Evolutionary conservation across 495 filamentous ascomycete species (phyloP).

Genomic region (Penicillium paxilli): DNA sequence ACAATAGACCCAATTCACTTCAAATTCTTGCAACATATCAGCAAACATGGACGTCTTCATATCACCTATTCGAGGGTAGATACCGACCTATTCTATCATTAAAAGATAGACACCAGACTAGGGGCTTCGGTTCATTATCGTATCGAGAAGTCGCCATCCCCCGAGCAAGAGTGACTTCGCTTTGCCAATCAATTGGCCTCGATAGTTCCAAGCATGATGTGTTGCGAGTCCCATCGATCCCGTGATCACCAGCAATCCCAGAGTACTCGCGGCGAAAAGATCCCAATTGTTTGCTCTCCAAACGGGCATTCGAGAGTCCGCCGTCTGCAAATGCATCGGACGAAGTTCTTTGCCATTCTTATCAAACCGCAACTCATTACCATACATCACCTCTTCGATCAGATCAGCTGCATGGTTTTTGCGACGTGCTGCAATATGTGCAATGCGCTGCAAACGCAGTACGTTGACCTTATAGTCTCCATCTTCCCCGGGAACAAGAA

Average conservation of each 20-base stretch:
- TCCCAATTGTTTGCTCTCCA: slow-evolving; percentile 38
- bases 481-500: slow-evolving; percentile 21
- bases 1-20: too few species aligned
- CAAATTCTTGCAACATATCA: too few species aligned
- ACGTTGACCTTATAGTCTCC: slow-evolving; percentile 19
- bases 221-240: background rate
- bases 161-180: background rate
- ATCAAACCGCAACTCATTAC: slow-evolving; percentile 25
- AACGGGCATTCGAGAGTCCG: slow-evolving; percentile 37
- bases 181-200: background rate
- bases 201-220: background rate
- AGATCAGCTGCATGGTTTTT: slow-evolving; percentile 38
- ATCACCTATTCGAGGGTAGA: too few species aligned
- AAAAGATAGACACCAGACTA: too few species aligned
- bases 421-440: slow-evolving; percentile 27
- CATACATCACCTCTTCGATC: slow-evolving; percentile 40
- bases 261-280: slow-evolving; percentile 8
- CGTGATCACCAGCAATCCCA: slow-evolving; percentile 8
- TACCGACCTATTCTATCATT: too few species aligned
- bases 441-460: slow-evolving; percentile 33
- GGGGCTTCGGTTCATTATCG: background rate
- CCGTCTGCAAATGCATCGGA: slow-evolving; percentile 42
- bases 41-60: too few species aligned
- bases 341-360: slow-evolving; percentile 15
- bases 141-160: background rate